phyloP scores from a whole-genome alignment of 208 protist genomes.

The Leishmania tarentolae region DNA sequence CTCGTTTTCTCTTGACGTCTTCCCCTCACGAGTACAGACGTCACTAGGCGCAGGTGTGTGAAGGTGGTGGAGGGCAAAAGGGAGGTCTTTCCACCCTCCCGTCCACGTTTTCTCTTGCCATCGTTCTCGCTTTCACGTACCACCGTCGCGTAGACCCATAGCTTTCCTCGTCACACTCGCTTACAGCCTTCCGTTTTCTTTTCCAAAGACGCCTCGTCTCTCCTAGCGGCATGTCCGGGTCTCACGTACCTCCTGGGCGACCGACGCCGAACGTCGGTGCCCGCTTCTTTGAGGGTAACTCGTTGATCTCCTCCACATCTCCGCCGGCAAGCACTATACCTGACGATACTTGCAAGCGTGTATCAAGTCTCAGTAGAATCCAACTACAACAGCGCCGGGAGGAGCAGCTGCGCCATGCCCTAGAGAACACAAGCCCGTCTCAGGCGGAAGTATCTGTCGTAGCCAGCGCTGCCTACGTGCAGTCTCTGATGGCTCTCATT shows the following conservation, averaged over 20 bases:
- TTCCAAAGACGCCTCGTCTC: neutral
- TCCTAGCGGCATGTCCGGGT: neutral
- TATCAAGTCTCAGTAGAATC: neutral
- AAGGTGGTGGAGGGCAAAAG: neutral
- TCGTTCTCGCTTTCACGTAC: neutral
- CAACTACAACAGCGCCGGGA: conserved; percentile 11
- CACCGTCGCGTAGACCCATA: neutral
- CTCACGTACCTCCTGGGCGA: neutral
- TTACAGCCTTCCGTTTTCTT: neutral
- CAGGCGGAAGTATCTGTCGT: conserved; percentile 28
- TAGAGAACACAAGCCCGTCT: conserved; percentile 18
- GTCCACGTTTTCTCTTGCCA: neutral
- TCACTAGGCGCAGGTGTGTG: neutral
- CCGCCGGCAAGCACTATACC: conserved; percentile 17
- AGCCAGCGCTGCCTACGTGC: conserved; percentile 39
- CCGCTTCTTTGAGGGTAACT: neutral
- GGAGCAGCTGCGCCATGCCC: conserved; percentile 24
- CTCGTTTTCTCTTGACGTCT: neutral
- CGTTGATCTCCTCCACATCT: conserved; percentile 13
- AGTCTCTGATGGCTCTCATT: conserved; percentile 32
- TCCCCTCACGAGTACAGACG: neutral
- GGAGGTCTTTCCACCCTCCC: neutral
- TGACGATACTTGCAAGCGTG: conserved; percentile 1
- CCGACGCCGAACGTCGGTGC: neutral
- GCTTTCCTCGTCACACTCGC: neutral